A percentile compares a stretch with the other conserved stretches of the same genome.
Evolutionary conservation across 1,284 basidiomycete species (phyloP).

Genomic region (Ustilago sp.): DNA sequence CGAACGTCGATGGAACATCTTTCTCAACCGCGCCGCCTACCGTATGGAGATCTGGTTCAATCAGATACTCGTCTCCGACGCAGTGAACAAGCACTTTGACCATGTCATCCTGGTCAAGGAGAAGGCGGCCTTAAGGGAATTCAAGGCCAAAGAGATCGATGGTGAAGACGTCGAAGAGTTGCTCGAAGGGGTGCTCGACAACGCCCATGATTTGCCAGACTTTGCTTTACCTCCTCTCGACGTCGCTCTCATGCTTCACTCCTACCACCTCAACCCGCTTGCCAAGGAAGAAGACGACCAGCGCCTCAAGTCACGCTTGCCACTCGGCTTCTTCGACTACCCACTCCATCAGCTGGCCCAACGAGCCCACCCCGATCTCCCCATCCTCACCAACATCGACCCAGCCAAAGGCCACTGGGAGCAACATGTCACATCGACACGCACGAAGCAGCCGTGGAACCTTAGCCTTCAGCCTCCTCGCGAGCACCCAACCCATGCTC

Average conservation of each 20-base stretch:
- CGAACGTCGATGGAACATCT: constrained; percentile 51
- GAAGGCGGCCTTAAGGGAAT: background rate
- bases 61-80: constrained; percentile 30
- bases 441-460: constrained; percentile 45
- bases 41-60: constrained; percentile 54
- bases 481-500: constrained; percentile 34
- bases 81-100: constrained; percentile 7
- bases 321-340: constrained; percentile 30
- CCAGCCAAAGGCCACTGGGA: constrained; percentile 27
- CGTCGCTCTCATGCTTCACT: constrained; percentile 56
- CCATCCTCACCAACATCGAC: constrained; percentile 38
- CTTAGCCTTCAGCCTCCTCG: constrained; percentile 42
- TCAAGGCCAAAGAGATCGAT: background rate
- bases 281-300: constrained; percentile 32
- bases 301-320: constrained; percentile 25
- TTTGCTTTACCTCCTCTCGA: constrained; percentile 55
- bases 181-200: background rate
- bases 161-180: background rate
- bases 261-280: constrained; percentile 52
- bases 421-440: constrained; percentile 14
- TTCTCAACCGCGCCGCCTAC: constrained; percentile 49
- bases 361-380: constrained; percentile 32
- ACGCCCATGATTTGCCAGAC: constrained; percentile 31
- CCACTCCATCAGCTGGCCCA: constrained; percentile 38
- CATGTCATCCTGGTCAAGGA: constrained; percentile 3